These are phyloP conservation scores for Schizosaccharomyces lindneri DNA, from an alignment of 805 yeast species.

Conservation along the genomic window DNA sequence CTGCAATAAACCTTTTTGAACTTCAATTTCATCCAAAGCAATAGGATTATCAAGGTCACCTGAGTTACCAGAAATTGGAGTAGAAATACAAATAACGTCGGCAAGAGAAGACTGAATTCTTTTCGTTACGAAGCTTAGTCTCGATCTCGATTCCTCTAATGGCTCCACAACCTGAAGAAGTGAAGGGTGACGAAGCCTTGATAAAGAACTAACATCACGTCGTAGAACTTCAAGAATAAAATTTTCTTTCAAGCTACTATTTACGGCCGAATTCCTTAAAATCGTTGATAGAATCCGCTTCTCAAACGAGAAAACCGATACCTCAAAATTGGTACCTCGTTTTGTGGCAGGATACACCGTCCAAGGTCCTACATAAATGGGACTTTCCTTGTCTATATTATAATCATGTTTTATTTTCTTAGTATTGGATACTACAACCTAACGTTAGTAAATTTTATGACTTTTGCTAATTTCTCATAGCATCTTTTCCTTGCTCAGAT, in stretches of 20 bases:
- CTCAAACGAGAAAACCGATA: conserved; percentile 69
- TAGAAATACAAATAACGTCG: neutral
- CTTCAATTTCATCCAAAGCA: conserved; percentile 24
- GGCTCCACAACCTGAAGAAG: conserved; percentile 67
- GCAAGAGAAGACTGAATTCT: conserved; percentile 21
- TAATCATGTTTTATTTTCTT: neutral
- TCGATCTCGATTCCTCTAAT: conserved; percentile 57
- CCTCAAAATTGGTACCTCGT: conserved; percentile 28
- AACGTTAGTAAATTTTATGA: too few species aligned
- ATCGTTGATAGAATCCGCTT: conserved; percentile 45
- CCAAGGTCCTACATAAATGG: conserved; percentile 40
- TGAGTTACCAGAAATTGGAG: conserved; percentile 11
- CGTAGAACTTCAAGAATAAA: neutral
- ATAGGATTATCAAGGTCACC: too few species aligned
- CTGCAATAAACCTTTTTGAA: conserved; percentile 60
- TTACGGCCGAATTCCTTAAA: conserved; percentile 19
- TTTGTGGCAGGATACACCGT: conserved; percentile 62
- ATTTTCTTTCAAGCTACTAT: neutral
- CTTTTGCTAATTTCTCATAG: too few species aligned
- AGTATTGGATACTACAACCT: neutral
- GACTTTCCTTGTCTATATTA: neutral
- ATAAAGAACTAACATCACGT: conserved; percentile 41
- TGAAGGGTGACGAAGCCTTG: conserved; percentile 75
- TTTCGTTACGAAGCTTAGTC: conserved; percentile 67
- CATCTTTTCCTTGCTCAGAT: too few species aligned